Percentiles rank a stretch among this genome's conserved stretches.
These are phyloP conservation scores for Fonsecaea pedrosoi DNA, from an alignment of 2,329 filamentous ascomycete genomes.

Conservation along the genomic window DNA sequence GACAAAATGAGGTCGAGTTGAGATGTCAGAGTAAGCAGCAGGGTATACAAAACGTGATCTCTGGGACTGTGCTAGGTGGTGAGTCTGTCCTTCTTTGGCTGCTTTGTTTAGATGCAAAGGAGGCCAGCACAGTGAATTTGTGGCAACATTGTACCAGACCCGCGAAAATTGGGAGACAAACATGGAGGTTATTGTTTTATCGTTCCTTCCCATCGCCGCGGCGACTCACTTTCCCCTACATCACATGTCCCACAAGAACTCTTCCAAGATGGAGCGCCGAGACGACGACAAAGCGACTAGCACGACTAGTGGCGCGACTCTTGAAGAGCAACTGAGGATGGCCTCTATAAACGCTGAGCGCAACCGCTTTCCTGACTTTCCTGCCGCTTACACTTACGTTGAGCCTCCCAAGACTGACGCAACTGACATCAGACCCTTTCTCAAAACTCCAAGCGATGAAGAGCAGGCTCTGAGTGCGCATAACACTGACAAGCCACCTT, in stretches of 20 bases:
- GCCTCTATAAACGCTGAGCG: constrained; percentile 20
- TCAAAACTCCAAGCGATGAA: constrained; percentile 24
- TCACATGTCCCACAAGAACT: neutral
- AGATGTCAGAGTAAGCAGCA: neutral
- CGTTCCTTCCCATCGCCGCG: constrained; percentile 6
- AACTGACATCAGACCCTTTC: constrained; percentile 24
- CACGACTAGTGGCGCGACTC: constrained; percentile 17
- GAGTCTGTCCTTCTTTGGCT: neutral
- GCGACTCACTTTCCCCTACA: neutral
- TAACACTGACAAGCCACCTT: constrained; percentile 8
- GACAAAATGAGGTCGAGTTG: neutral
- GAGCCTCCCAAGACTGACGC: constrained; percentile 25
- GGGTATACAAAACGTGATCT: neutral
- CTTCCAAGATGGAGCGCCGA: constrained; percentile 17
- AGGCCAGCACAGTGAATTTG: neutral
- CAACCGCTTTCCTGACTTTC: constrained; percentile 14
- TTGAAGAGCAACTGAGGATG: constrained; percentile 23
- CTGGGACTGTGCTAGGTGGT: neutral
- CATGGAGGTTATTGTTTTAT: neutral
- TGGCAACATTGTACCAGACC: constrained; percentile 3
- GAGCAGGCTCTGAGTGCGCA: constrained; percentile 15
- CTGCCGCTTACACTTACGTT: constrained; percentile 4
- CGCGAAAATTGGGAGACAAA: neutral
- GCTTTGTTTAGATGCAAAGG: neutral
- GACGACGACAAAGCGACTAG: constrained; percentile 10